A percentile compares a stretch with the other conserved stretches of the same genome.
These are phyloP conservation scores for Carex littledalei DNA, from an alignment of 176 grass and related monocot species.

Conservation along the genomic window DNA sequence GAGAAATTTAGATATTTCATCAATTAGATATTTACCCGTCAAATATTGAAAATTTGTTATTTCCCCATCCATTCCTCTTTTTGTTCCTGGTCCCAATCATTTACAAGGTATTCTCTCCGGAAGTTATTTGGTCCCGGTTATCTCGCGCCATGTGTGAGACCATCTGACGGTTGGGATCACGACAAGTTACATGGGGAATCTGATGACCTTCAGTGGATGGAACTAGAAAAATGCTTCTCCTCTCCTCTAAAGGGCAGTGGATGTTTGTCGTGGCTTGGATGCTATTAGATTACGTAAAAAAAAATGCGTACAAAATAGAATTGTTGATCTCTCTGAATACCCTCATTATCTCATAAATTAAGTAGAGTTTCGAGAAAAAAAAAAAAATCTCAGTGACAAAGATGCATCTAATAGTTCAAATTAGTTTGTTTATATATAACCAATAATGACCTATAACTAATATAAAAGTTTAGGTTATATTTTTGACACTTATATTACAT, in stretches of 20 bases:
- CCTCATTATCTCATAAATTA: not conserved
- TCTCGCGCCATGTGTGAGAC: constrained; percentile 56
- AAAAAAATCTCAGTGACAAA: not conserved
- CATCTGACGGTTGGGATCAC: constrained; percentile 71
- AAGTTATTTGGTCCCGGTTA: constrained; percentile 70
- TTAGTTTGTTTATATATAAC: not conserved
- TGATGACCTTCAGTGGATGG: constrained; percentile 97
- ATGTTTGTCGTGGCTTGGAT: constrained; percentile 57
- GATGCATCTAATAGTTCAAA: not conserved
- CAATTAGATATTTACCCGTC: no score
- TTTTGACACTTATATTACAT: no score
- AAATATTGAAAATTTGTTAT: no score
- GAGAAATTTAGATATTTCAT: no score
- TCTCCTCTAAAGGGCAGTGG: constrained; percentile 87
- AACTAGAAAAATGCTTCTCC: constrained; percentile 70
- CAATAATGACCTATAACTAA: no score
- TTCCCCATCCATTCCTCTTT: no score
- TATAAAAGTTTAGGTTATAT: no score
- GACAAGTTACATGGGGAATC: constrained; percentile 78
- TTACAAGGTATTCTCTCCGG: constrained; percentile 84
- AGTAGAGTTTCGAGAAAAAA: not conserved
- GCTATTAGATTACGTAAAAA: constrained; percentile 49
- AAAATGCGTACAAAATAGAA: not conserved
- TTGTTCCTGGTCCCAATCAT: not conserved
- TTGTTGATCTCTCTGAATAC: not conserved